phyloP scores from a whole-genome alignment of 192 early-diverging fungal genomes.

The Entophlyctis luteolus region DNA sequence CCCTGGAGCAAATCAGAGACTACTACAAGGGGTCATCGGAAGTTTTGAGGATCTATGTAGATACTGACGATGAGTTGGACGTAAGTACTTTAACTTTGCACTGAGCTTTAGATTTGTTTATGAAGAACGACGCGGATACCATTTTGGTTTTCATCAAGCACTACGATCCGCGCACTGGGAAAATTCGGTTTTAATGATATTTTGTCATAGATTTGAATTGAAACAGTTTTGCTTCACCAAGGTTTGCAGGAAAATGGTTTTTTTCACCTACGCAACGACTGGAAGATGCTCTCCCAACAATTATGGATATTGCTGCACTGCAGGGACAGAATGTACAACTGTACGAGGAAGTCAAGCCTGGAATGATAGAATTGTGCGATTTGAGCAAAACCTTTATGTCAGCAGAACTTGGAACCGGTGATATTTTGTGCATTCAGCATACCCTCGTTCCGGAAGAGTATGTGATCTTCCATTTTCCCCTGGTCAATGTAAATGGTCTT shows the following conservation, averaged over 20 bases:
- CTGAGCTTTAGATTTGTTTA: neutral
- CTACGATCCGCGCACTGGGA: conserved; percentile 59
- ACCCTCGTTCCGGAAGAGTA: conserved; percentile 37
- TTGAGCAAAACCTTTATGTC: conserved; percentile 55
- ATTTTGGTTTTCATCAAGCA: conserved; percentile 80
- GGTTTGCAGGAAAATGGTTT: conserved; percentile 15
- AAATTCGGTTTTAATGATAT: neutral
- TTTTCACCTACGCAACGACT: conserved; percentile 36
- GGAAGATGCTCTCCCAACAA: conserved; percentile 50
- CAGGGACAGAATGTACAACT: conserved; percentile 45
- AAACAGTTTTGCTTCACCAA: neutral
- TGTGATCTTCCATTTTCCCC: conserved; percentile 40
- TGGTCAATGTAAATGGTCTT: neutral
- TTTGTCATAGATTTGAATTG: neutral
- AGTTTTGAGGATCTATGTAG: conserved; percentile 42
- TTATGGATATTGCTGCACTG: conserved; percentile 41
- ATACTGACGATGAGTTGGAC: conserved; percentile 3
- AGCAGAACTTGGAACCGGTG: conserved; percentile 90
- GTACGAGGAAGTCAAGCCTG: conserved; percentile 79
- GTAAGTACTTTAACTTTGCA: neutral
- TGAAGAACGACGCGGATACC: neutral
- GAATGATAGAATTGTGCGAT: conserved; percentile 79
- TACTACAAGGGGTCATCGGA: conserved; percentile 33
- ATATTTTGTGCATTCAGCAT: conserved; percentile 83
- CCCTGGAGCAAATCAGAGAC: conserved; percentile 30